Base-by-base conservation (phyloP, 257 asterid species). In the Nicotiana benthamiana region DNA sequence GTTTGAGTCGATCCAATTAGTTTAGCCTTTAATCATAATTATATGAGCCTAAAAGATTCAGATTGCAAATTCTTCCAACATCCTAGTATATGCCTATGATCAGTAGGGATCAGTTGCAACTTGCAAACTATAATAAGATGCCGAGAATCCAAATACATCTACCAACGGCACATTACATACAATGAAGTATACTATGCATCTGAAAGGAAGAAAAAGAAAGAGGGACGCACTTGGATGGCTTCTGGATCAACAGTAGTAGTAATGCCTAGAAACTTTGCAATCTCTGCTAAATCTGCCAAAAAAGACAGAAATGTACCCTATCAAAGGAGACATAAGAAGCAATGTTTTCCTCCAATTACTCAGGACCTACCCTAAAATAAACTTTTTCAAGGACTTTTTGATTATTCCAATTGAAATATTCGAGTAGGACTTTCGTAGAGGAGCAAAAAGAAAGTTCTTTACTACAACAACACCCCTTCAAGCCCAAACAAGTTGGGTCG, bases 261-360 rank as follows among this genome's bases (percentile, higher is more conserved):
- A 82, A 95, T 91, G 57, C 99, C 98, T 81, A 95, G 86, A 90
- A 95, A 95, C 85, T 95, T 95, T 30, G 99, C 99, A 65, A 95
- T 93, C 90, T 95, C 99, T 6, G 99, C 98, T 84, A 95, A 88
- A 92, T 95, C 99, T 95, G 95, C 83, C 84, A 78, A 82, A 32
- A 32, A 72, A 24, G 56, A 72, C 78, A 72, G 8, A 43, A 72
- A 72, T 46, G 8, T 72, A 72, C 78, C 59, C 7, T 40, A 72
- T 72, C 78, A 72, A 70, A 46, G 28, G 15, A 46, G 22, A 46
- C 77, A 72, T 13, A 46, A 43, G 78, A 72, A 72, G 22, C 60
- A 72, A 43, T 20, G 43, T 43, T 43, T 68, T 43, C 57, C 56
- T 40, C 43, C 32, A 68, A 20, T 43, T 72, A 7, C 59, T 46